phyloP scores from a whole-genome alignment of 2,329 filamentous ascomycete genomes.

The Ophiocordyceps camponoti-saundersi region DNA sequence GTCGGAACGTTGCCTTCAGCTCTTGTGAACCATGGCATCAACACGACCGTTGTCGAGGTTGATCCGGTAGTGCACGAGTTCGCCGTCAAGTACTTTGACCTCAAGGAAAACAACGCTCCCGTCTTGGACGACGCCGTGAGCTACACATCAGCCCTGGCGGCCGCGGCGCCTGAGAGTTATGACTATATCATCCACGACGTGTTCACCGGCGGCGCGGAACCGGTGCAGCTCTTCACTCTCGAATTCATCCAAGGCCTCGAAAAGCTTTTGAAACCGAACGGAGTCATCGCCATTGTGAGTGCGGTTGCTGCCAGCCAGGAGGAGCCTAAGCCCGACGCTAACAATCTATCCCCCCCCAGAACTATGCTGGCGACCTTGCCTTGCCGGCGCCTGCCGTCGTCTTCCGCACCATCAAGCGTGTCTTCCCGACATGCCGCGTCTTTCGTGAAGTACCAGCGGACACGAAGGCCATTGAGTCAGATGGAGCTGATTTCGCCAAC shows the following conservation, averaged over 20 bases:
- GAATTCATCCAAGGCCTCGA: conserved; percentile 64
- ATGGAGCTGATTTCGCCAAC: conserved; percentile 67
- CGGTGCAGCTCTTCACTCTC: conserved; percentile 69
- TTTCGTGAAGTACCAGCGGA: conserved; percentile 61
- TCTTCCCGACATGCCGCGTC: conserved; percentile 81
- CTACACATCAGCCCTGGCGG: conserved; percentile 37
- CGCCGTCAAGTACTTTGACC: conserved; percentile 65
- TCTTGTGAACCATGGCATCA: conserved; percentile 70
- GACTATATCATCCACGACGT: conserved; percentile 97
- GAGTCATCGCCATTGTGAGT: conserved; percentile 73
- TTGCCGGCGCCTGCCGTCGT: conserved; percentile 63
- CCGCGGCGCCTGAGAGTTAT: conserved; percentile 34
- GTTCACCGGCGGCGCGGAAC: conserved; percentile 91
- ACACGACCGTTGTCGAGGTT: conserved; percentile 89
- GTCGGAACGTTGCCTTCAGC: conserved; percentile 85
- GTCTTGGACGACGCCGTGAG: conserved; percentile 66
- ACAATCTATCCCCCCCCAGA: conserved; percentile 30
- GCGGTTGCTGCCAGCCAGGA: neutral
- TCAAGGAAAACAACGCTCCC: conserved; percentile 62
- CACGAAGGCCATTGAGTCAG: conserved; percentile 25
- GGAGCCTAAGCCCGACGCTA: neutral
- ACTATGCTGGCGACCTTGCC: conserved; percentile 81
- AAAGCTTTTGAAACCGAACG: conserved; percentile 55
- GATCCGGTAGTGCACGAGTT: conserved; percentile 79
- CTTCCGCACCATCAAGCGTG: conserved; percentile 61